phyloP scores from a whole-genome alignment of 2,329 filamentous ascomycete species.

The Plectosphaerella sp. region DNA sequence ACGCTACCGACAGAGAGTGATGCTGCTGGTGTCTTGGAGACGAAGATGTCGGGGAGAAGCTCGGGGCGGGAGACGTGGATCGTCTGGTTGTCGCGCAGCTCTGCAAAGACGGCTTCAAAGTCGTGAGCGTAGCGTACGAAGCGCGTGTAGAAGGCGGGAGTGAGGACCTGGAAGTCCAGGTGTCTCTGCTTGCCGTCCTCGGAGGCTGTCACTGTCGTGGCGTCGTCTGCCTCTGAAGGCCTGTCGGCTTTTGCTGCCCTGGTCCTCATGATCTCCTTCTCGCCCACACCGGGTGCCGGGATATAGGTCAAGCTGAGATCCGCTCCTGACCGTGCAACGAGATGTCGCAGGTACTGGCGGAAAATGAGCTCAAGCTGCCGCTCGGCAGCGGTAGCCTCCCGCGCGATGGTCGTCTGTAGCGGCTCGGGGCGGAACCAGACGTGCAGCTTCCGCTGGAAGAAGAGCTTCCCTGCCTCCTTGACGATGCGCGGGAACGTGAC shows the following conservation, averaged over 20 bases:
- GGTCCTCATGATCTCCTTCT: neutral
- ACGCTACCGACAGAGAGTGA: conserved; percentile 27
- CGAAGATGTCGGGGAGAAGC: conserved; percentile 37
- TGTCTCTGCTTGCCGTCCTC: conserved; percentile 22
- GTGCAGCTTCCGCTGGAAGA: conserved; percentile 51
- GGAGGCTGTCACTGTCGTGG: conserved; percentile 30
- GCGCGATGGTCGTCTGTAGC: conserved; percentile 47
- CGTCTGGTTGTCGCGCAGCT: conserved; percentile 55
- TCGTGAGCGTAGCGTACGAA: conserved; percentile 60
- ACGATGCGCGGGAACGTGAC: conserved; percentile 62
- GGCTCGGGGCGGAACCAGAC: conserved; percentile 66
- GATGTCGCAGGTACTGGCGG: conserved; percentile 38
- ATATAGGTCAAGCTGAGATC: conserved; percentile 49
- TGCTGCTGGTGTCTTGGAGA: conserved; percentile 33
- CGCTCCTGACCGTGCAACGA: conserved; percentile 41
- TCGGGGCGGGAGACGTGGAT: conserved; percentile 52
- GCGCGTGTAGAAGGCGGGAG: conserved; percentile 63
- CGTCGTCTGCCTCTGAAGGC: conserved; percentile 21
- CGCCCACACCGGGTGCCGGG: conserved; percentile 37
- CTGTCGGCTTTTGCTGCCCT: neutral
- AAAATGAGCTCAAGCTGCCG: conserved; percentile 40
- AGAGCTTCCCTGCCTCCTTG: conserved; percentile 54
- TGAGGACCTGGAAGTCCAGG: conserved; percentile 55
- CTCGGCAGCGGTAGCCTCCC: conserved; percentile 48
- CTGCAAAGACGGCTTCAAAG: conserved; percentile 56